phyloP scores from a whole-genome alignment of 2,329 filamentous ascomycete species.

The Trichoderma afroharzianum region DNA sequence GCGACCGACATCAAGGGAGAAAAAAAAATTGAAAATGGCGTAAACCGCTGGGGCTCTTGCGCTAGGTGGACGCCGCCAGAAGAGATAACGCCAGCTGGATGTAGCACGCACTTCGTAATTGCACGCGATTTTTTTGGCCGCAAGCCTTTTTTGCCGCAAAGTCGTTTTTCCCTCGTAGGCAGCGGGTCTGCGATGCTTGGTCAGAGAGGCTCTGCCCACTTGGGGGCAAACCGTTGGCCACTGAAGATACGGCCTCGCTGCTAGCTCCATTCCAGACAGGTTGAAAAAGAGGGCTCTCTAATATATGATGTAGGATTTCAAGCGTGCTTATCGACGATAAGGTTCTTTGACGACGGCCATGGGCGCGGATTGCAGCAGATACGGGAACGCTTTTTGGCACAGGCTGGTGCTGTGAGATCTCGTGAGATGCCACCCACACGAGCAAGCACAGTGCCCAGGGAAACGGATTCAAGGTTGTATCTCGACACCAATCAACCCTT shows the following conservation, averaged over 20 bases:
- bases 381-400: not conserved
- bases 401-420: not conserved
- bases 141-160: slow-evolving; percentile 2
- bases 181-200: slow-evolving; percentile 15
- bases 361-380: not conserved
- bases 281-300: not conserved
- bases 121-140: slow-evolving; percentile 12
- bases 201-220: slow-evolving; percentile 1
- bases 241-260: not conserved
- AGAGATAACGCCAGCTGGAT: slow-evolving; percentile 16
- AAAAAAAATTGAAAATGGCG: slow-evolving; percentile 12
- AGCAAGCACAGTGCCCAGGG: slow-evolving; percentile 13
- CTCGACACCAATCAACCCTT: slow-evolving; percentile 12
- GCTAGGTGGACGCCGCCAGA: slow-evolving; percentile 15
- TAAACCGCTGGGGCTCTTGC: slow-evolving; percentile 18
- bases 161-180: not conserved
- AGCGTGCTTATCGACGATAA: slow-evolving; percentile 12
- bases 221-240: slow-evolving; percentile 2
- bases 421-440: slow-evolving; percentile 7
- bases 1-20: not conserved
- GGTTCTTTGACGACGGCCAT: not conserved
- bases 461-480: slow-evolving; percentile 7
- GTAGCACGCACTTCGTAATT: slow-evolving; percentile 14
- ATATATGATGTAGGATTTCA: not conserved
- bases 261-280: not conserved